Evolutionary conservation across 2,329 filamentous ascomycete species (phyloP), one percentile per base, ranked within the genome.

Genomic region (Paecilomyces fulvus): DNA sequence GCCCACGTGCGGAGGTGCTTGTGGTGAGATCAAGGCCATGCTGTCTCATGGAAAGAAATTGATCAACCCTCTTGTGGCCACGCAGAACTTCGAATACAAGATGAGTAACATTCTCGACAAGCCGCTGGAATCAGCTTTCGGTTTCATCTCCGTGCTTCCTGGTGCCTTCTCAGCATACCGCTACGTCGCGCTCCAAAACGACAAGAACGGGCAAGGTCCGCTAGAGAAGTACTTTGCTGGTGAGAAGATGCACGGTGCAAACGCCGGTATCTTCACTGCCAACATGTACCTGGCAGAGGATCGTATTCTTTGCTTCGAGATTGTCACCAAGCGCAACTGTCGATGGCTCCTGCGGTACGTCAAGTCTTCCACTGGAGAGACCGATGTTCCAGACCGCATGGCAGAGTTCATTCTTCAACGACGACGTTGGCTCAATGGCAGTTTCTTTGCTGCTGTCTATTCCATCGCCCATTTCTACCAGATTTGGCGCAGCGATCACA

Each of bases 81-180:
- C 92, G 0, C 94, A 99, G 68, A 99, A 99, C 70, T 99, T 99
- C 66, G 94, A 99, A 77, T 99, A 99, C 82, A 99, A 99, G 81
- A 96, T 99, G 88, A 96, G 90, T 73, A 99, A 99, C 69, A 99
- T 99, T 69, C 82, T 99, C 49, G 94, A 99, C 73, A 99, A 99
- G 77, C 94, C 94, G 1, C 79, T 99, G 46, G 94, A 99, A 71
- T 97, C 92, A 3, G 90, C 92, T 0, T 99, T 99, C 72, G 94
- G 94, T 51, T 99, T 97, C 76, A 97, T 99, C 70, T 90, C 90
- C 49, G 94, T 99, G 67, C 80, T 99, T 68, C 94, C 94, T 0
- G 94, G 94, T 78, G 94, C 94, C 57, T 96, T 99, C 75, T 97
- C 92, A n/a, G 94, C 94, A 20, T 99, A 99, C 73, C 88, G 94